These are phyloP conservation scores for Suillus subaureus DNA, from an alignment of 768 basidiomycete species.

Conservation along the genomic window DNA sequence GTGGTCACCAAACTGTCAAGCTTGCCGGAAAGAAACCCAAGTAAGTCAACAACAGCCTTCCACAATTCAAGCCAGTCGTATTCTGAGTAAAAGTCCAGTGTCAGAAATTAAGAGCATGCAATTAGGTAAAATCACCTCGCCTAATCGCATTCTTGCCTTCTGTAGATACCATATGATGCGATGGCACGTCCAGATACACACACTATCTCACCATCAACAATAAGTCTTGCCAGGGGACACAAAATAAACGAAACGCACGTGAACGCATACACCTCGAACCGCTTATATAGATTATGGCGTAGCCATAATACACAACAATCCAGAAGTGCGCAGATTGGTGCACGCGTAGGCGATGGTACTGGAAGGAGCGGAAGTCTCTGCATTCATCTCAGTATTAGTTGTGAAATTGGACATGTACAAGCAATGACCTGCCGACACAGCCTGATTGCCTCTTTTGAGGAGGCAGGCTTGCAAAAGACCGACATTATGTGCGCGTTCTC, in stretches of 20 bases:
- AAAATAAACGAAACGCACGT: constrained; percentile 40
- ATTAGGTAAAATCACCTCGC: constrained; percentile 36
- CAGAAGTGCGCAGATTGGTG: constrained; percentile 59
- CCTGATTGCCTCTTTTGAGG: constrained; percentile 42
- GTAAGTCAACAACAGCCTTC: constrained; percentile 54
- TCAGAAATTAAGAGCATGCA: constrained; percentile 1
- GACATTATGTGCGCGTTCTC: constrained; percentile 53
- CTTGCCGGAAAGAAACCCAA: constrained; percentile 59
- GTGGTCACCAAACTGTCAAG: constrained; percentile 53
- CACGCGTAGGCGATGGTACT: constrained; percentile 36
- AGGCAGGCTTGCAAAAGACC: constrained; percentile 42
- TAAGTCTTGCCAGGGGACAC: background rate
- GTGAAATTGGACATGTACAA: constrained; percentile 1
- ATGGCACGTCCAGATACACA: constrained; percentile 56
- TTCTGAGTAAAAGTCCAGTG: constrained; percentile 37
- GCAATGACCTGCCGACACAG: constrained; percentile 63
- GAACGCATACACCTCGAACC: constrained; percentile 58
- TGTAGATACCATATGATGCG: constrained; percentile 61
- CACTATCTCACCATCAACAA: constrained; percentile 36
- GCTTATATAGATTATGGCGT: constrained; percentile 69
- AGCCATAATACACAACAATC: constrained; percentile 73
- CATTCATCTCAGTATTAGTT: constrained; percentile 5
- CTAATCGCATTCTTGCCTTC: constrained; percentile 52
- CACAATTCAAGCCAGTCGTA: constrained; percentile 72
- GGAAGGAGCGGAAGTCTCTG: constrained; percentile 59